Evolutionary conservation across 805 yeast species (phyloP).

Genomic region (Priceomyces fermenticarens): DNA sequence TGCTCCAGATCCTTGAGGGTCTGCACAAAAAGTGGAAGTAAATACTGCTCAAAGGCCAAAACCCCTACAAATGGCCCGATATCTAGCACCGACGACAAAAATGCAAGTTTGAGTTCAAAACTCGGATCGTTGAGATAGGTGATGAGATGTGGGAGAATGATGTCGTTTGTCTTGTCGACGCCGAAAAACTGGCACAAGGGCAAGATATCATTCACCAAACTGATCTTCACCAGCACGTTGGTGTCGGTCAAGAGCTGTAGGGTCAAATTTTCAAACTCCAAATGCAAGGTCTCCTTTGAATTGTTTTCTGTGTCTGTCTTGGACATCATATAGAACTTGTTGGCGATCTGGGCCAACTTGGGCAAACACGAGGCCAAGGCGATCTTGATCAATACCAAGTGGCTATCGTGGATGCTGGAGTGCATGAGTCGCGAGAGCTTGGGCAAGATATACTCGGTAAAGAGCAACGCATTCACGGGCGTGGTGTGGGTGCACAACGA

Average conservation of each 20-base stretch:
- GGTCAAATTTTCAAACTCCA: constrained; percentile 63
- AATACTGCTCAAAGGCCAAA: constrained; percentile 79
- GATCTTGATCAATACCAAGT: constrained; percentile 42
- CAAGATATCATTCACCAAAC: constrained; percentile 67
- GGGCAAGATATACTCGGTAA: constrained; percentile 81
- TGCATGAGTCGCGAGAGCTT: constrained; percentile 39
- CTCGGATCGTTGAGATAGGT: constrained; percentile 85
- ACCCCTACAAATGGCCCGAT: constrained; percentile 81
- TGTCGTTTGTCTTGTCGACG: constrained; percentile 81
- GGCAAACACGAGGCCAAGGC: constrained; percentile 75
- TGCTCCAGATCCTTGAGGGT: constrained; percentile 84
- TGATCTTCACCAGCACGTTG: constrained; percentile 61
- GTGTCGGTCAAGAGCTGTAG: constrained; percentile 67
- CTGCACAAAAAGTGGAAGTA: constrained; percentile 80
- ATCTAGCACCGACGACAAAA: constrained; percentile 68
- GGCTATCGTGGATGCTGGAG: constrained; percentile 12
- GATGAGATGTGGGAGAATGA: constrained; percentile 84
- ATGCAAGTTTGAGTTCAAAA: constrained; percentile 61
- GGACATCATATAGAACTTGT: constrained; percentile 61
- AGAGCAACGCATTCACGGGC: constrained; percentile 71
- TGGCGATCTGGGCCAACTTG: constrained; percentile 60
- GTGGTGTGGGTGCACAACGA: constrained; percentile 60
- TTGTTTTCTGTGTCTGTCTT: constrained; percentile 21
- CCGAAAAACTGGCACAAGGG: constrained; percentile 83
- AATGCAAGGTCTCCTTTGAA: constrained; percentile 43